Percentiles rank a stretch among this genome's conserved stretches.
These are phyloP conservation scores for Zelonia costaricensis DNA, from an alignment of 208 protist genomes.

Conservation along the genomic window DNA sequence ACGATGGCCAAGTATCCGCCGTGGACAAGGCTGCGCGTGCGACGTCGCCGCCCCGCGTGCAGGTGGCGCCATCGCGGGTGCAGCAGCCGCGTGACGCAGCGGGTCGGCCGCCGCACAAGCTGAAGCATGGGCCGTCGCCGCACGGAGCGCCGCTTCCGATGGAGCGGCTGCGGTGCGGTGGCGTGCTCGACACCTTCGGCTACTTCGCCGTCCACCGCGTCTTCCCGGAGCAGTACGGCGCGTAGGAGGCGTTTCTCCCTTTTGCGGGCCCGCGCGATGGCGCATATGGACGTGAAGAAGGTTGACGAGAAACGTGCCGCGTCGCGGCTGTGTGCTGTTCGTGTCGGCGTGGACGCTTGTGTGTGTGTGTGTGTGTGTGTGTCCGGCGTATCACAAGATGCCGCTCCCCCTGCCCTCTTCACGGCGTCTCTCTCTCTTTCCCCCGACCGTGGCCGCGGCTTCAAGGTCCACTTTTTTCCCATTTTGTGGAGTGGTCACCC, in stretches of 20 bases:
- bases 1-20: not conserved
- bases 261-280: too few species aligned
- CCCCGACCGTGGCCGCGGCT: too few species aligned
- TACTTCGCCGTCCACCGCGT: slow-evolving; percentile 57
- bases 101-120: not conserved
- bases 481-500: too few species aligned
- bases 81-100: not conserved
- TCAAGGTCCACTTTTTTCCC: too few species aligned
- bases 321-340: too few species aligned
- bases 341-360: not conserved
- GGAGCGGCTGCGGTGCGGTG: slow-evolving; percentile 13
- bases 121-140: not conserved
- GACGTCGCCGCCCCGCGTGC: not conserved
- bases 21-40: not conserved
- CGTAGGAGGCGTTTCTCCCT: not conserved
- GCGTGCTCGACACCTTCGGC: slow-evolving; percentile 45
- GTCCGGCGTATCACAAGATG: too few species aligned
- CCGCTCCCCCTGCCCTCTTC: not conserved
- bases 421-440: not conserved
- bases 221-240: slow-evolving; percentile 32
- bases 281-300: too few species aligned
- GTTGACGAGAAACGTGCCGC: too few species aligned
- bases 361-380: not conserved
- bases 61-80: not conserved
- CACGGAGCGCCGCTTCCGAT: not conserved